These are phyloP conservation scores for Lentinula sp. DNA, from an alignment of 768 basidiomycete species.

Conservation along the genomic window DNA sequence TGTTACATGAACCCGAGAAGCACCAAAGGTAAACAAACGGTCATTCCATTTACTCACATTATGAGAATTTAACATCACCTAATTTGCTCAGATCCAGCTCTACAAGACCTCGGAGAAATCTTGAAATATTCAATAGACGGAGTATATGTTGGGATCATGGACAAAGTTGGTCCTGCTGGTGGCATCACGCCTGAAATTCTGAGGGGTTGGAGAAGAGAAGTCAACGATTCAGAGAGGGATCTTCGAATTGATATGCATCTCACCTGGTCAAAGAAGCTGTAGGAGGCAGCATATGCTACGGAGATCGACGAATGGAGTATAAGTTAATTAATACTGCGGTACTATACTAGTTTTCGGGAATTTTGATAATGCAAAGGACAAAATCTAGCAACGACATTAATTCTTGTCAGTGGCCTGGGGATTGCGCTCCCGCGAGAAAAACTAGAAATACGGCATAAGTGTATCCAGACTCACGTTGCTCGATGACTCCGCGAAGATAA, in stretches of 20 bases:
- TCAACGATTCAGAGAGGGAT: background rate
- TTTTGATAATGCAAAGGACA: no score
- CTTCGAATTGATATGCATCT: background rate
- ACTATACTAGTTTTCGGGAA: no score
- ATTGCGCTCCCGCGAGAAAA: no score
- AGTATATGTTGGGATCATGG: background rate
- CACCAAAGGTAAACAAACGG: background rate
- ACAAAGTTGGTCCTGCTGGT: background rate
- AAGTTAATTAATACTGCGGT: no score
- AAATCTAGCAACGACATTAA: no score
- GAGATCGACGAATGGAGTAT: no score
- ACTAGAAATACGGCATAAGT: no score
- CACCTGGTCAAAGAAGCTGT: background rate
- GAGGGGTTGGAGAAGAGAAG: background rate
- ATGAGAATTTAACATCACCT: no score
- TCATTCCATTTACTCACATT: background rate
- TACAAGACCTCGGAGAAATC: conserved; percentile 1
- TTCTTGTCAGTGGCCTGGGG: no score
- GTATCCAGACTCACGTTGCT: no score
- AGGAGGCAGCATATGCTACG: background rate
- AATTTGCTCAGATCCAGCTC: background rate
- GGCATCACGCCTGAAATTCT: background rate
- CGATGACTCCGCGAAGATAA: no score
- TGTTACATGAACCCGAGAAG: conserved; percentile 3
- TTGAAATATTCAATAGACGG: conserved; percentile 2